Evolutionary conservation across 192 early-diverging fungal genomes (phyloP).

Genomic region (Lunasporangiospora selenospora): DNA sequence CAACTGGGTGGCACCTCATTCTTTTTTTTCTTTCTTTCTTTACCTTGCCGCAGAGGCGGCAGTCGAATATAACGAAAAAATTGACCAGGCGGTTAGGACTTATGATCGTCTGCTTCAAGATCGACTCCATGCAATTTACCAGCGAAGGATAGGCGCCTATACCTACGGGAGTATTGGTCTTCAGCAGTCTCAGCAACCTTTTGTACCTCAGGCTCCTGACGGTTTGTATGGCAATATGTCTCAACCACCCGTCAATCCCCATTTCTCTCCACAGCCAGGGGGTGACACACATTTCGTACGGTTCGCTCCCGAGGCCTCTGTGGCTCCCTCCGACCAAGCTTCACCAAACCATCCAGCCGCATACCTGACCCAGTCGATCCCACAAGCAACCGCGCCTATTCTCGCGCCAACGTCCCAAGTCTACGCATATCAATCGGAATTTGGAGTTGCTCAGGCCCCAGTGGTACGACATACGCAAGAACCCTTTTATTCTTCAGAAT

Average conservation of each 20-base stretch:
- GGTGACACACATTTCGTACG: slow-evolving; percentile 37
- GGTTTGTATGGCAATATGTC: slow-evolving; percentile 17
- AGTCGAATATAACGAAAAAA: slow-evolving; percentile 82
- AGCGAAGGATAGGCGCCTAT: slow-evolving; percentile 21
- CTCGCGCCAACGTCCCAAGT: no score
- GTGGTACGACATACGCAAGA: no score
- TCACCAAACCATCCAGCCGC: slow-evolving; percentile 11
- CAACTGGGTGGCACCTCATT: no score
- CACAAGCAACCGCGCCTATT: no score
- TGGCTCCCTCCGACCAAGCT: no score
- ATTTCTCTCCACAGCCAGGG: slow-evolving; percentile 44
- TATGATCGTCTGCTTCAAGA: slow-evolving; percentile 92
- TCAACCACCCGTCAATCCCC: slow-evolving; percentile 24
- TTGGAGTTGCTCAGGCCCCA: no score
- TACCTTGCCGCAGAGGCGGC: slow-evolving; percentile 54
- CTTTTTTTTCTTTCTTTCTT: no score
- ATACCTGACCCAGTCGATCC: neutral
- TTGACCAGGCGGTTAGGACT: slow-evolving; percentile 79
- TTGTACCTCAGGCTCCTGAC: slow-evolving; percentile 44
- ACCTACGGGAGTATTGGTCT: slow-evolving; percentile 20
- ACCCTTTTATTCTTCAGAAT: no score
- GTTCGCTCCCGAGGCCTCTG: slow-evolving; percentile 21
- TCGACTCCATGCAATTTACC: slow-evolving; percentile 55
- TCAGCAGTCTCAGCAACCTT: slow-evolving; percentile 24
- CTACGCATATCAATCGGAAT: no score